These are phyloP conservation scores for Thraustochytrium striatum DNA, from an alignment of 352 stramenopile species.

Conservation along the genomic window DNA sequence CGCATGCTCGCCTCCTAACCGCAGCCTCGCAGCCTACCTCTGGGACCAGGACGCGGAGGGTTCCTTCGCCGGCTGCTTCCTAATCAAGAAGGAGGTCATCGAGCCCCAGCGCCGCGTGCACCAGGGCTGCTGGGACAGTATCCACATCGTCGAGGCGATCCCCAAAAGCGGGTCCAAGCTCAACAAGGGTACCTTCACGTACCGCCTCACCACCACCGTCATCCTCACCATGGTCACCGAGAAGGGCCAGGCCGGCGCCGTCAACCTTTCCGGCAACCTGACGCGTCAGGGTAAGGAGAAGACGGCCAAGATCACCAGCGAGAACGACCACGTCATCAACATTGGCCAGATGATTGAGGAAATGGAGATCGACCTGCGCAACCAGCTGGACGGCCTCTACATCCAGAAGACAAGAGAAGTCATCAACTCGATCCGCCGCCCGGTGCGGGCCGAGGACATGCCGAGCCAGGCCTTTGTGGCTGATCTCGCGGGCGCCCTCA, in stretches of 20 bases:
- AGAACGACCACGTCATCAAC: constrained; percentile 81
- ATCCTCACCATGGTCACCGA: constrained; percentile 81
- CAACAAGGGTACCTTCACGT: constrained; percentile 68
- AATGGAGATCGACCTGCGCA: constrained; percentile 89
- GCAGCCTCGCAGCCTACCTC: constrained; percentile 90
- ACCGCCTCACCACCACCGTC: constrained; percentile 86
- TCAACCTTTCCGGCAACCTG: constrained; percentile 81
- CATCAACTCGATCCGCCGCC: constrained; percentile 77
- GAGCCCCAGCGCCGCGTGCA: constrained; percentile 65
- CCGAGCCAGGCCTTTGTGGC: constrained; percentile 38
- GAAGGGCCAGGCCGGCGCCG: constrained; percentile 67
- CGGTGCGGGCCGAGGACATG: background rate
- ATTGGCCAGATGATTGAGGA: constrained; percentile 92
- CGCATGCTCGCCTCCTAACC: too few relatives aligned
- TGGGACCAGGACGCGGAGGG: constrained; percentile 80
- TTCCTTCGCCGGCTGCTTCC: constrained; percentile 84
- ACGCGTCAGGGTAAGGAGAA: constrained; percentile 71
- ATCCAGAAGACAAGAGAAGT: constrained; percentile 91
- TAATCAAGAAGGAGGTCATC: constrained; percentile 84
- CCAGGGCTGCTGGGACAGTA: constrained; percentile 84
- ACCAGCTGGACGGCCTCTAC: constrained; percentile 83
- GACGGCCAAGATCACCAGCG: constrained; percentile 67
- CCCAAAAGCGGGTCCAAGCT: constrained; percentile 54
- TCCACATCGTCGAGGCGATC: constrained; percentile 87
- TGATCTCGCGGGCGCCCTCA: constrained; percentile 21